These are phyloP conservation scores for Hippophae rhamnoides DNA, from an alignment of 306 rosid species.

Conservation along the genomic window DNA sequence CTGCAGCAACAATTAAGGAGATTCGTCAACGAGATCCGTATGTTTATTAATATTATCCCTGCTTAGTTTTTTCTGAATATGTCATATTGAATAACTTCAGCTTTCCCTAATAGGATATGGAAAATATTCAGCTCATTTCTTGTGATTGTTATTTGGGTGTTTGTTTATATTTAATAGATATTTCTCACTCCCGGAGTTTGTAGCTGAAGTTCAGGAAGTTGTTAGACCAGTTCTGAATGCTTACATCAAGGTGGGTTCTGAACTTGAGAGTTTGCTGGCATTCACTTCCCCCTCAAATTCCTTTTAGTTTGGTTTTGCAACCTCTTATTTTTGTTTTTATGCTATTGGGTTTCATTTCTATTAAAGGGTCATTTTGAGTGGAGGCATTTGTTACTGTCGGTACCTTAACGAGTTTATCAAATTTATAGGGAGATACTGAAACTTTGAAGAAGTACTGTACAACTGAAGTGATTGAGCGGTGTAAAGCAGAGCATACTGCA, in stretches of 20 bases:
- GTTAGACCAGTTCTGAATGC: slow-evolving; percentile 85
- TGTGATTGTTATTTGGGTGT: slow-evolving; percentile 1
- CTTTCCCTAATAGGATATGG: not conserved
- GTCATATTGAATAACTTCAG: slow-evolving; percentile 10
- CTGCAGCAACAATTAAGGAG: slow-evolving; percentile 81
- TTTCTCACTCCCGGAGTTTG: slow-evolving; percentile 78
- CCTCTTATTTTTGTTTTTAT: not conserved
- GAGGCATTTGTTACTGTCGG: slow-evolving; percentile 14
- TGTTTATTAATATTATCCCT: slow-evolving; percentile 14
- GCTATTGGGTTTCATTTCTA: not conserved
- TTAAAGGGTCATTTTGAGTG: slow-evolving; percentile 4
- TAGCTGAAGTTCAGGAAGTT: slow-evolving; percentile 75
- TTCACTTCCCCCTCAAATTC: slow-evolving; percentile 1
- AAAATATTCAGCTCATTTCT: not conserved
- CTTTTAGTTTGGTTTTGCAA: not conserved
- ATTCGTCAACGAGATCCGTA: slow-evolving; percentile 87
- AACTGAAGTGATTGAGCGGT: slow-evolving; percentile 75
- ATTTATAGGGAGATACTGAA: slow-evolving; percentile 64
- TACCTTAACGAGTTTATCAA: slow-evolving; percentile 7
- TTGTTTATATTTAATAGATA: slow-evolving; percentile 31
- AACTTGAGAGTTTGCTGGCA: slow-evolving; percentile 13
- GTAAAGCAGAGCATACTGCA: slow-evolving; percentile 77
- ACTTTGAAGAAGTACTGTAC: slow-evolving; percentile 68
- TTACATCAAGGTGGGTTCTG: slow-evolving; percentile 54
- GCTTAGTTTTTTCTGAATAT: slow-evolving; percentile 13